A percentile compares a stretch with the other conserved stretches of the same genome.
These are phyloP conservation scores for Trichosporon ovoides DNA, from an alignment of 1,284 basidiomycete genomes.

Conservation along the genomic window DNA sequence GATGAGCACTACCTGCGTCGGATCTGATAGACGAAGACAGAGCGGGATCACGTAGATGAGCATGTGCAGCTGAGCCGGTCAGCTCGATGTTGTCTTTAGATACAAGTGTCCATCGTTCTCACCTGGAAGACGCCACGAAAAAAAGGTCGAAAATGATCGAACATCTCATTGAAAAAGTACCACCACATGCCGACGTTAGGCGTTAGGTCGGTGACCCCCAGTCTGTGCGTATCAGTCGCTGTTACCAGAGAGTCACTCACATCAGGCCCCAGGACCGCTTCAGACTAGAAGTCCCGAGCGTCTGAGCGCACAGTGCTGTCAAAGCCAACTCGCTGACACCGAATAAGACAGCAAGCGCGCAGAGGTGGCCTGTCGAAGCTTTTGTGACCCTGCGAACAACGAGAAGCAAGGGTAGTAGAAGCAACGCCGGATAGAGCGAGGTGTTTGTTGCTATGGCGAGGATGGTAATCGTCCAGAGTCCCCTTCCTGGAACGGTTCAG, in stretches of 20 bases:
- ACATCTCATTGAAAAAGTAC: slow-evolving; percentile 99
- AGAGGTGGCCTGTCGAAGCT: neutral
- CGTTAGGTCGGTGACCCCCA: slow-evolving; percentile 74
- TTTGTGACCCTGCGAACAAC: neutral
- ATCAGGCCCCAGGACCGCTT: slow-evolving; percentile 74
- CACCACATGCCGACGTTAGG: slow-evolving; percentile 95
- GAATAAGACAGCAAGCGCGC: slow-evolving; percentile 19
- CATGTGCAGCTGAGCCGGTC: slow-evolving; percentile 63
- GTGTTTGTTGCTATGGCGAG: slow-evolving; percentile 67
- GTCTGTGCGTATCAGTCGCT: slow-evolving; percentile 46
- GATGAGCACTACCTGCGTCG: slow-evolving; percentile 72
- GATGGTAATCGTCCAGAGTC: slow-evolving; percentile 57
- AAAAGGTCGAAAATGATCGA: slow-evolving; percentile 93
- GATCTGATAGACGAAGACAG: slow-evolving; percentile 84
- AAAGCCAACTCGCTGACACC: neutral
- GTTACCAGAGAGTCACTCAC: slow-evolving; percentile 52
- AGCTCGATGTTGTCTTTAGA: too few relatives aligned
- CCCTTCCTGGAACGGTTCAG: slow-evolving; percentile 51
- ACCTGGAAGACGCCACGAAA: slow-evolving; percentile 95
- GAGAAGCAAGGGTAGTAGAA: slow-evolving; percentile 64
- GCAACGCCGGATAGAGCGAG: slow-evolving; percentile 63
- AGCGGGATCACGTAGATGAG: slow-evolving; percentile 78
- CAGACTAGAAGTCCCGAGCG: slow-evolving; percentile 57
- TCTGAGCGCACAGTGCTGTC: slow-evolving; percentile 7
- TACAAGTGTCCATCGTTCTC: slow-evolving; percentile 29